Conservation (phyloP, 176 grass and related monocot species). For the Leersia perrieri region DNA sequence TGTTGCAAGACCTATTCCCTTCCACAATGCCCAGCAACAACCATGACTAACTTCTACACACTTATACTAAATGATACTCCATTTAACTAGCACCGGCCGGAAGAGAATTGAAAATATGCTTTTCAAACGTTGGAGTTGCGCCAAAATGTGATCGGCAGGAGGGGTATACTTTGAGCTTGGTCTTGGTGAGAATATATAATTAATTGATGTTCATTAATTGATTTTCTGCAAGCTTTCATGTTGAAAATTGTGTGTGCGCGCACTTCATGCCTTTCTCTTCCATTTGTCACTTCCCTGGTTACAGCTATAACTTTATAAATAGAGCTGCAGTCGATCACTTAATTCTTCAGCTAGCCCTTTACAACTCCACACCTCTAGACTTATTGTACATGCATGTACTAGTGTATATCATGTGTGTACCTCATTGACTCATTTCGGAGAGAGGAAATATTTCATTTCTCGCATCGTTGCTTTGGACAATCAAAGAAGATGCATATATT, state of each 20-base stretch:
- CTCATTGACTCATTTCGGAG: slow-evolving; percentile 32
- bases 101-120: slow-evolving; percentile 2
- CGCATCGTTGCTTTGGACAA: slow-evolving; percentile 19
- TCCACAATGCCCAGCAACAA: slow-evolving; percentile 48
- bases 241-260: slow-evolving; percentile 19
- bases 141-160: slow-evolving; percentile 34
- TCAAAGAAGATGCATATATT: neutral
- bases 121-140: slow-evolving; percentile 27
- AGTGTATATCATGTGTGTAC: slow-evolving; percentile 50
- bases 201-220: neutral
- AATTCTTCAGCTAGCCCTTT: neutral
- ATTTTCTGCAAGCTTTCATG: slow-evolving; percentile 29
- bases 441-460: slow-evolving; percentile 24
- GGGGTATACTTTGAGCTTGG: neutral
- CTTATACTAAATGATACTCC: neutral
- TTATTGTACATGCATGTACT: slow-evolving; percentile 73
- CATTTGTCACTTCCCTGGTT: slow-evolving; percentile 35
- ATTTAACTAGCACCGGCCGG: slow-evolving; percentile 21
- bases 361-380: slow-evolving; percentile 32
- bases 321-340: slow-evolving; percentile 16
- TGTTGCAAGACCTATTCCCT: slow-evolving; percentile 74
- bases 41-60: slow-evolving; percentile 28
- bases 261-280: slow-evolving; percentile 23
- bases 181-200: slow-evolving; percentile 20
- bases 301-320: slow-evolving; percentile 19